phyloP scores from a whole-genome alignment of 2,329 filamentous ascomycete genomes.

The Beauveria scarabaeidicola region DNA sequence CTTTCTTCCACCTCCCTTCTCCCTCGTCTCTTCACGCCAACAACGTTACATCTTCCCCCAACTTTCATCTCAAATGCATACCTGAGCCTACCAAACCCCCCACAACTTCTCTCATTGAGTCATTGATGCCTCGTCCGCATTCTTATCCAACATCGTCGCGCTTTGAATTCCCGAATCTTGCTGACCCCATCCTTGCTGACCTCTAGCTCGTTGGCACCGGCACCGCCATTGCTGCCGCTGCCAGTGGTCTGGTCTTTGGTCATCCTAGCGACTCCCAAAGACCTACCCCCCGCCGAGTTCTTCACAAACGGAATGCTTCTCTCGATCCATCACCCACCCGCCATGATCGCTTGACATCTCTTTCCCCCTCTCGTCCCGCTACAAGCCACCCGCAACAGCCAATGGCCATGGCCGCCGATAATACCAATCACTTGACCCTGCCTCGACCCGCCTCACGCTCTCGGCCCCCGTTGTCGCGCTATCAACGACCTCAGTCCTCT shows the following conservation, averaged over 20 bases:
- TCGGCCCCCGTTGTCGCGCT: slow-evolving; percentile 29
- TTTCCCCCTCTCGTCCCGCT: not conserved
- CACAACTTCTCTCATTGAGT: not conserved
- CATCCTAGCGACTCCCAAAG: slow-evolving; percentile 38
- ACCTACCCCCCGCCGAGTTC: slow-evolving; percentile 19
- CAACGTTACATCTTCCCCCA: slow-evolving; percentile 6
- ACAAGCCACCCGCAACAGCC: not conserved
- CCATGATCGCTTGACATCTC: slow-evolving; percentile 4
- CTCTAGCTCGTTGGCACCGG: slow-evolving; percentile 51
- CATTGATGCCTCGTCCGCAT: not conserved
- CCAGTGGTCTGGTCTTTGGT: slow-evolving; percentile 51
- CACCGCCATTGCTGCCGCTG: slow-evolving; percentile 52
- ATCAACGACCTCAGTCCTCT: slow-evolving; percentile 28
- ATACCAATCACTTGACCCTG: slow-evolving; percentile 12
- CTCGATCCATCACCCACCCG: slow-evolving; percentile 12
- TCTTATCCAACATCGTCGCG: not conserved
- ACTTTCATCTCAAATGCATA: slow-evolving; percentile 11
- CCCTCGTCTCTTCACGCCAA: not conserved
- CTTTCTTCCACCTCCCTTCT: not conserved
- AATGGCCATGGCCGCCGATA: not conserved
- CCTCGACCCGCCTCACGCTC: slow-evolving; percentile 25
- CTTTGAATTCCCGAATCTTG: not conserved
- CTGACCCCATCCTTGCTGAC: slow-evolving; percentile 1
- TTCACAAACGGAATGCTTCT: slow-evolving; percentile 12
- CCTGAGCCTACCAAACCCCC: not conserved